Conservation (phyloP, 305 asterid genomes). For the Solanum hybrid region DNA sequence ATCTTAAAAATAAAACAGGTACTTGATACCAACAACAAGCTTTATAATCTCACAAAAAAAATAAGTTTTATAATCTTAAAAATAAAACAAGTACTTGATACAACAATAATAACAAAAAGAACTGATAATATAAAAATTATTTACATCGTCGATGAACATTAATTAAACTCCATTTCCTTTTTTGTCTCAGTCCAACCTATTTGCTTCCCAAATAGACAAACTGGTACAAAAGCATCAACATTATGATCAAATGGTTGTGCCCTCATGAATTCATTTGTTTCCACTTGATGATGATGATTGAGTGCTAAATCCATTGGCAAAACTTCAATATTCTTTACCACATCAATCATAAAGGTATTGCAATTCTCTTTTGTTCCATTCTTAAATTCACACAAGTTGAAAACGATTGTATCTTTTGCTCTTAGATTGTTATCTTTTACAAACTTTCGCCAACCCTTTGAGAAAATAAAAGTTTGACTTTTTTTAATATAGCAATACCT, state of each 20-base stretch:
- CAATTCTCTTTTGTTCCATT: conserved; percentile 9
- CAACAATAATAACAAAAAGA: not conserved
- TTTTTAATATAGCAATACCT: conserved; percentile 62
- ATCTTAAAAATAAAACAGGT: not conserved
- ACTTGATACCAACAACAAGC: not conserved
- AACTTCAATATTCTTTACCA: not conserved
- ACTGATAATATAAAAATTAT: not conserved
- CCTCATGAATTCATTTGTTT: not conserved
- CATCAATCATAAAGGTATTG: conserved; percentile 28
- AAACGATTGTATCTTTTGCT: conserved; percentile 35
- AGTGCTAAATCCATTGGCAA: not conserved
- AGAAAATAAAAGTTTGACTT: conserved; percentile 63
- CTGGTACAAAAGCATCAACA: not conserved
- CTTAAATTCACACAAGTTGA: conserved; percentile 24
- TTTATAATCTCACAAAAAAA: too few relatives aligned
- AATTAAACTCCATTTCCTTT: not conserved
- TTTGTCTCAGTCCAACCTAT: not conserved
- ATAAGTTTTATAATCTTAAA: not conserved
- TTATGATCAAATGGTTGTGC: not conserved
- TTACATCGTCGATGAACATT: not conserved
- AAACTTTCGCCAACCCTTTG: conserved; percentile 59
- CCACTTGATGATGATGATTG: not conserved
- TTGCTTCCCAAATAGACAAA: not conserved
- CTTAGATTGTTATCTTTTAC: conserved; percentile 37
- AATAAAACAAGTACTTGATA: not conserved